Evolutionary conservation across 441 rosid species (phyloP).

Genomic region (Omphalea diandra): DNA sequence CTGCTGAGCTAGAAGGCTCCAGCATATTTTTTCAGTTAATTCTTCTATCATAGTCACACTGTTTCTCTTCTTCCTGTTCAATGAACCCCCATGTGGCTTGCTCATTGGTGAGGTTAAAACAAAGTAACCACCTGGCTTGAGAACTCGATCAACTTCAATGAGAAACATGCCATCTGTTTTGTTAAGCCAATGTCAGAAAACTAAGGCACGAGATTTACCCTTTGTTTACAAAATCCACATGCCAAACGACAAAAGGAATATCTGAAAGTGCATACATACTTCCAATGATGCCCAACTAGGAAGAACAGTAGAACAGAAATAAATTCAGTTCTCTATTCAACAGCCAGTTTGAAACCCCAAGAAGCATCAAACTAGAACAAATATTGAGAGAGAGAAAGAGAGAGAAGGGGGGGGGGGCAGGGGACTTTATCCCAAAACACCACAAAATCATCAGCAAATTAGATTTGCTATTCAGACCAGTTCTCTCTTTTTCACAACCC

Average conservation of each 20-base stretch:
- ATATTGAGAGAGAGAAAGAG: neutral
- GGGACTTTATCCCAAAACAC: too few relatives aligned
- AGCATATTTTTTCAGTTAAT: conserved; percentile 70
- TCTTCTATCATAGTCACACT: conserved; percentile 53
- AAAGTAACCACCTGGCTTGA: conserved; percentile 95
- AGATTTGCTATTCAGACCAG: too few relatives aligned
- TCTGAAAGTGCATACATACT: too few relatives aligned
- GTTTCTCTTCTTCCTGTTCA: conserved; percentile 48
- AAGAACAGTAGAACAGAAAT: neutral
- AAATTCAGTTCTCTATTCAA: neutral
- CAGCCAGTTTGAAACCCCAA: neutral
- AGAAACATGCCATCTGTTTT: conserved; percentile 81
- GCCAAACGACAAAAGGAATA: too few relatives aligned
- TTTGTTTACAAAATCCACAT: conserved; percentile 13
- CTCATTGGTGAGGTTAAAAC: conserved; percentile 75
- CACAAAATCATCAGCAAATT: too few relatives aligned
- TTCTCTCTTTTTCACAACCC: too few relatives aligned
- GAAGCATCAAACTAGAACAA: neutral
- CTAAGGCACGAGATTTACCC: neutral
- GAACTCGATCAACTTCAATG: conserved; percentile 83
- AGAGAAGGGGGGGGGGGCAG: too few relatives aligned
- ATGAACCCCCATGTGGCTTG: conserved; percentile 52
- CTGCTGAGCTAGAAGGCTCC: conserved; percentile 91
- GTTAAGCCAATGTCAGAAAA: conserved; percentile 23
- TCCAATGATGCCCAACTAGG: neutral